Evolutionary conservation across 2,329 filamentous ascomycete genomes (phyloP), one percentile per base, ranked within the genome.

Genomic region (Penicillium sp.): DNA sequence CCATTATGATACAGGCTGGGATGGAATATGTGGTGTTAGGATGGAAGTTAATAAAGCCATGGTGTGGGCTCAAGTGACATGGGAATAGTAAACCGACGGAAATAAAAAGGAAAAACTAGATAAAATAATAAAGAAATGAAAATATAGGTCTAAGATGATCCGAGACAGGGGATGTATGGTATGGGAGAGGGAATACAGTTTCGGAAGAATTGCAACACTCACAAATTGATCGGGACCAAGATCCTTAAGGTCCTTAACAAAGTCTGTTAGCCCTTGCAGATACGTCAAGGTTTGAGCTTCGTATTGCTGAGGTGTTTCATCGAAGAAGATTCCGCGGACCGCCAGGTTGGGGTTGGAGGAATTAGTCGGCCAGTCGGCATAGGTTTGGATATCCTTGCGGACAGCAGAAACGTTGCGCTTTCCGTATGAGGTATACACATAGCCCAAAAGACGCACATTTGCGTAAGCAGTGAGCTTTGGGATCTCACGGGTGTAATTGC

Each of bases 391-490:
- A 58, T 83, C 80, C 58, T 69, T 62, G 55, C 66, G 68, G 48
- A 79, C 67, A 71, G 75, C 57, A 66, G 74, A 68, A 70, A 81
- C 65, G 49, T 75, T 66, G 49, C 75, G 73, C 47, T 64, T 69
- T 23, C 70, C 73, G 67, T 82, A 85, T 38, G 78, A 81, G 55
- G 78, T 79, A 45, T 80, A 71, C 67, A 83, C 80, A 66, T 81
- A 82, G 12, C 76, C 79, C 54, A 84, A 68, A 48, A 81, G 76
- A 35, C 77, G 74, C 52, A 80, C 77, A 69, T 84, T 83, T 58
- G 76, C 66, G 61, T 77, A 71, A 21, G 69, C 66, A 53, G 74
- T 73, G 47, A 81, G 71, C 52, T 66, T 71, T 36, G 72, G 71
- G 48, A 79, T 74, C 60, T 77, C 78, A 38, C 72, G 68, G 29